These are phyloP conservation scores for Clitopilus passeckerianus DNA, from an alignment of 768 basidiomycete genomes.

Conservation along the genomic window DNA sequence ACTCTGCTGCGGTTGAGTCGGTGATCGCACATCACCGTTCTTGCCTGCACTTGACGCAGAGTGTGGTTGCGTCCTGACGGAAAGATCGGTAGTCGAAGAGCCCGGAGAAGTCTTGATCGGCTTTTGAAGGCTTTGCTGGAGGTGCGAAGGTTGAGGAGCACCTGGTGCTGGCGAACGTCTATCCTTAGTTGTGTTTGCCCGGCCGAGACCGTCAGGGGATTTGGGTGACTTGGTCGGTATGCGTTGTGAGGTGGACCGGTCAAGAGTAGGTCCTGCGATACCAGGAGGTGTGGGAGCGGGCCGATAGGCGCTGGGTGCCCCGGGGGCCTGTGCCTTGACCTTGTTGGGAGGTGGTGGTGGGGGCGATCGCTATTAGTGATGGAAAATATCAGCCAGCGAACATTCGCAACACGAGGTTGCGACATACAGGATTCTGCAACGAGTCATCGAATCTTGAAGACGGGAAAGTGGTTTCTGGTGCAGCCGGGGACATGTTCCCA, in stretches of 20 bases:
- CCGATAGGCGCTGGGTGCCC: slow-evolving; percentile 57
- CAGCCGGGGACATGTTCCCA: slow-evolving; percentile 44
- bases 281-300: slow-evolving; percentile 74
- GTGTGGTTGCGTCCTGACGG: slow-evolving; percentile 32
- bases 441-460: slow-evolving; percentile 39
- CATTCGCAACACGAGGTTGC: slow-evolving; percentile 10
- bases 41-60: slow-evolving; percentile 6
- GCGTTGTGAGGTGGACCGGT: slow-evolving; percentile 86
- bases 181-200: slow-evolving; percentile 68
- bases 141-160: slow-evolving; percentile 19
- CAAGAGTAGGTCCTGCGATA: slow-evolving; percentile 62
- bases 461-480: slow-evolving; percentile 19
- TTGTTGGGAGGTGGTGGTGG: slow-evolving; percentile 40
- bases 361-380: slow-evolving; percentile 33
- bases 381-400: slow-evolving; percentile 5
- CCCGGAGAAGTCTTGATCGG: slow-evolving; percentile 50
- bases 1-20: slow-evolving; percentile 45
- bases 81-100: slow-evolving; percentile 55
- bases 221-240: slow-evolving; percentile 52
- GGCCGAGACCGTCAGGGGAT: slow-evolving; percentile 44
- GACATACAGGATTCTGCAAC: slow-evolving; percentile 53
- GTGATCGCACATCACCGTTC: slow-evolving; percentile 29
- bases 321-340: slow-evolving; percentile 24
- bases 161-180: slow-evolving; percentile 43
- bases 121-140: slow-evolving; percentile 23